Evolutionary conservation across 176 grass and related monocot genomes (phyloP), one percentile per base, ranked within the genome.

Genomic region (Sorghum bicolor): DNA sequence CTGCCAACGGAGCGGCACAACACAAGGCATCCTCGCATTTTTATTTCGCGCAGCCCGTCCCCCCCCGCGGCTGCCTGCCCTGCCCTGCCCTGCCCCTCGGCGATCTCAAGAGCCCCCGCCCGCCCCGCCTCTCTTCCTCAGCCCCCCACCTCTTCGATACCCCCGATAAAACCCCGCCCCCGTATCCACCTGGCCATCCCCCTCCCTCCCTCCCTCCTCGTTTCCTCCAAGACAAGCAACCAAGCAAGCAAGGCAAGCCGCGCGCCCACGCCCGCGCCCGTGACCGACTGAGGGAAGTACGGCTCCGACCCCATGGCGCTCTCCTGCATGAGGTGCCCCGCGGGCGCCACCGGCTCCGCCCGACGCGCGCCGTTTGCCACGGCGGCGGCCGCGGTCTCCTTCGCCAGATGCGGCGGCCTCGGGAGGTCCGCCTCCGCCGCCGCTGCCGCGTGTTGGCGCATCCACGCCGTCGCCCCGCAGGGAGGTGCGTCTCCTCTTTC

Each of bases 91-190:
- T 34, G 71, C 3, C 86, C 83, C 33, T 92, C 80, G 75, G 86
- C 55, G 57, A 87, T 87, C 80, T 77, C 87, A 81, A 87, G 84
- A 86, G 70, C 50, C 43, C 26, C 74, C 20, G 50, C 19, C 47
- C 2, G 4, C 19, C 10, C 1, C 34, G 9, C 48, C 16, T 17
- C 48, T 34, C 6, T 50, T 33, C 28, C 7, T 52, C 68, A 14
- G 60, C 11, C 67, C 25, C n/a, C 6, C 11, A 37, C 16, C 3
- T 1, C 47, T 69, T 86, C 83, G 87, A 92, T 92, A 84, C 66
- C 75, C 84, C 90, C 84, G 73, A 92, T 84, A 83, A 79, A 89
- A 89, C 71, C 82, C 70, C 61, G 14, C 76, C 64, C 48, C 10
- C 66, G 10, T 40, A 43, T 32, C 25, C 40, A 48, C 10, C 47